phyloP scores from a whole-genome alignment of 352 stramenopile genomes.

The Globisporangium uncinulatum region DNA sequence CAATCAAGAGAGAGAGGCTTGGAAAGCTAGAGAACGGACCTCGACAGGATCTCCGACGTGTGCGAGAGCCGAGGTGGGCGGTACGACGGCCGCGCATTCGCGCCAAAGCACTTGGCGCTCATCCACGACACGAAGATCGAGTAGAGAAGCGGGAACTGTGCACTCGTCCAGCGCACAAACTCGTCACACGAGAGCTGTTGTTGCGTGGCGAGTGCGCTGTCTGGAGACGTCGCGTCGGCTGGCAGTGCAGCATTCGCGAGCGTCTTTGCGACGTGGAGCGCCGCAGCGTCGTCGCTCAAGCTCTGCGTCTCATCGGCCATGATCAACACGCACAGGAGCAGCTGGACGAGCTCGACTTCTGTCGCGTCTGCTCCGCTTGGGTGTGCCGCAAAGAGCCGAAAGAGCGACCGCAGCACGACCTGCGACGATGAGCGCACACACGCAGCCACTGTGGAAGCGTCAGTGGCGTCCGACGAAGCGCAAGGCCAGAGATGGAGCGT shows the following conservation, averaged over 20 bases:
- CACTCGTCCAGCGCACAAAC: constrained; percentile 53
- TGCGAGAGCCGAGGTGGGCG: constrained; percentile 41
- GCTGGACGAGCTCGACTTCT: constrained; percentile 31
- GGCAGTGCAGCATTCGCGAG: constrained; percentile 41
- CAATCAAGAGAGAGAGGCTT: background rate
- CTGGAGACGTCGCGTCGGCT: background rate
- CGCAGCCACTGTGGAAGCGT: constrained; percentile 37
- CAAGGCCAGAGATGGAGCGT: background rate
- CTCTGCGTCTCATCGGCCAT: constrained; percentile 35
- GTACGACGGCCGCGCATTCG: constrained; percentile 47
- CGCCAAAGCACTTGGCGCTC: constrained; percentile 39
- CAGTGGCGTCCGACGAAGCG: background rate
- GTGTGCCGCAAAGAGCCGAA: constrained; percentile 41
- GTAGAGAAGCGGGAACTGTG: constrained; percentile 69
- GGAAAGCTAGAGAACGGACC: constrained; percentile 20
- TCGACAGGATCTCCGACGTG: constrained; percentile 63
- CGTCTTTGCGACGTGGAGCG: constrained; percentile 29
- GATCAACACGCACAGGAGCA: constrained; percentile 43
- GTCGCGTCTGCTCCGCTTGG: constrained; percentile 21
- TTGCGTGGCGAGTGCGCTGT: constrained; percentile 5
- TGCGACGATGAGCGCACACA: constrained; percentile 64
- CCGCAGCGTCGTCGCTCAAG: constrained; percentile 20
- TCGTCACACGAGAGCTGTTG: constrained; percentile 42
- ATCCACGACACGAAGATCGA: constrained; percentile 78
- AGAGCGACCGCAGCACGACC: constrained; percentile 43